These are phyloP conservation scores for Lentithecium fluviatile DNA, from an alignment of 495 filamentous ascomycete genomes.

Conservation along the genomic window DNA sequence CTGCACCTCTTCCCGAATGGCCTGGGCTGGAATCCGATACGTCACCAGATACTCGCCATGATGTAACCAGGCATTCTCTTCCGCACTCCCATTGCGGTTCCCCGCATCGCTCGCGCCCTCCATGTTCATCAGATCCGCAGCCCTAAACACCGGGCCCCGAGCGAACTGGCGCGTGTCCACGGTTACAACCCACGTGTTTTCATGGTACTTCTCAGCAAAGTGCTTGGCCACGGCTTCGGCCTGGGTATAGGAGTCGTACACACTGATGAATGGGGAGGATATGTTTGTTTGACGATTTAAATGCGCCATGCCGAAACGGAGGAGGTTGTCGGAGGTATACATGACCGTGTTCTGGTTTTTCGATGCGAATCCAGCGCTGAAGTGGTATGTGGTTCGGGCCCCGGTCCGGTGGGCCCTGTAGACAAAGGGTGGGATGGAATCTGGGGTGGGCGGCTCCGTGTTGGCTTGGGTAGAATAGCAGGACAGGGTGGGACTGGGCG, in stretches of 20 bases:
- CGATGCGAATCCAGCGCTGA: slow-evolving; percentile 16
- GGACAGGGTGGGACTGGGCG: no score
- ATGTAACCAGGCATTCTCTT: slow-evolving; percentile 10
- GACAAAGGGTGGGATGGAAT: slow-evolving; percentile 9
- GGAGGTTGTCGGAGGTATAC: slow-evolving; percentile 6
- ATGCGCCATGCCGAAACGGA: slow-evolving; percentile 25
- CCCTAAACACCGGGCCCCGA: slow-evolving; percentile 31
- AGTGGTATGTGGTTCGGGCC: slow-evolving; percentile 13
- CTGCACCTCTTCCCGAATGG: slow-evolving; percentile 7
- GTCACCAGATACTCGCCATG: slow-evolving; percentile 23
- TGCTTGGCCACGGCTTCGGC: slow-evolving; percentile 19
- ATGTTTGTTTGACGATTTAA: slow-evolving; percentile 27
- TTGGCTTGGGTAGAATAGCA: no score
- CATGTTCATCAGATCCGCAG: slow-evolving; percentile 14
- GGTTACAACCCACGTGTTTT: slow-evolving; percentile 5
- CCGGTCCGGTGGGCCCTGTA: slow-evolving; percentile 18
- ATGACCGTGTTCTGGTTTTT: slow-evolving; percentile 26
- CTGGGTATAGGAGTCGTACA: slow-evolving; percentile 26
- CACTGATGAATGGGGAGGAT: slow-evolving; percentile 29
- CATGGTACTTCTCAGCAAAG: slow-evolving; percentile 6
- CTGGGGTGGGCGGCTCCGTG: slow-evolving; percentile 6
- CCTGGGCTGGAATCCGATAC: slow-evolving; percentile 25
- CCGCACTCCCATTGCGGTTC: no score
- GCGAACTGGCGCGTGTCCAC: slow-evolving; percentile 26
- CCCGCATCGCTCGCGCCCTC: background rate